Evolutionary conservation across 176 grass and related monocot species (phyloP), one percentile per base, ranked within the genome.

Genomic region (Avena insularis): DNA sequence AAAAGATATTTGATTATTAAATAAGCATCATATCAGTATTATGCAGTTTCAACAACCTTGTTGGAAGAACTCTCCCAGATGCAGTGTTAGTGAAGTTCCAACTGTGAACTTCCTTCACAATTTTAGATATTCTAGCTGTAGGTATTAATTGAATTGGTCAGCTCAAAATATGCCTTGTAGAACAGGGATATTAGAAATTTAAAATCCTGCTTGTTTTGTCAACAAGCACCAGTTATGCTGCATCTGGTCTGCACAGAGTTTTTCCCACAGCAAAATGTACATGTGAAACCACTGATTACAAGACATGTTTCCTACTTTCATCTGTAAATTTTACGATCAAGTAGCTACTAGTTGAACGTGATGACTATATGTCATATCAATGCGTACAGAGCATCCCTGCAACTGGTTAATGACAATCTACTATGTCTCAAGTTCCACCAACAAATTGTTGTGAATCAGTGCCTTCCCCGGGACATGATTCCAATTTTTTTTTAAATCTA

Each of bases 41-140:
- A 63, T 15, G 25, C 10, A 49, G 23, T 75, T 49, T 49, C 55
- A 74, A 60, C 6, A 45, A 27, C 33, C 2, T 23, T 31, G 36
- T 47, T 75, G 20, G 10, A 45, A 76, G 36, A 71, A 40, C 47
- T 71, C 10, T 9, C 36, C 11, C 5, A 67, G 65, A 68, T 53
- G 46, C 64, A 21, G 8, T 51, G 7, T 38, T 82, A 56, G 3
- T 57, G 19, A 55, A 82, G 64, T 71, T 82, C 47, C 79, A 50
- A 65, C 45, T 85, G 50, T 17, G 3, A 49, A 49, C 58, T 67
- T 66, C 51, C 48, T 67, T 70, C 80, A 82, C 48, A 3, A 46
- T 13, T 83, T n/a, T 19, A 77, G 46, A 49, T 66, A 77, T 53
- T 68, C 48, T 70, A 56, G 5, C 48, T 82, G 25, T 81, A 82